Evolutionary conservation across 495 filamentous ascomycete species (phyloP), one percentile per base, ranked within the genome.

Genomic region (Trichoderma parareesei): DNA sequence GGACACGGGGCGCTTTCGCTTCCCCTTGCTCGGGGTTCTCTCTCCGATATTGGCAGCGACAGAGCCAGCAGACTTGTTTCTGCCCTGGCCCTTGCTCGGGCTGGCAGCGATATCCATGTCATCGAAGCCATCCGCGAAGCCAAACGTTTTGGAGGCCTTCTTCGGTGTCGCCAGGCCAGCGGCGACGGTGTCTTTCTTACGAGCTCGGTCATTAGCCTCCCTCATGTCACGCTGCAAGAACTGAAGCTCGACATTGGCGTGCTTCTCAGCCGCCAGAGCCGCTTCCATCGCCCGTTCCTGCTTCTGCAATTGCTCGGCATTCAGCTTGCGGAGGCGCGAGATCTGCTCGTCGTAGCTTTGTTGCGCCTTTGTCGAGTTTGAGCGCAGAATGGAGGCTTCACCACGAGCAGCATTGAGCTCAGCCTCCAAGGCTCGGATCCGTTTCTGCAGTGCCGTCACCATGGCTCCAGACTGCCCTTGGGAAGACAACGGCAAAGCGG

Each of bases 381-480:
- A 81, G n/a, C 82, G 76, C 14, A 85, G 70, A 46, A 85, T 80
- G 41, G 79, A 73, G 55, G 80, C 79, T 62, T 85, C 82, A 9
- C 82, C 82, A 48, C 73, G 75, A 62, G 77, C 72, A 1, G 77
- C 71, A 33, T 71, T 80, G 27, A 81, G 73, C 66, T 80, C 74
- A 0, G 75, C 70, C 67, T 78, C 71, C 5, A 81, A 67, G 10
- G 73, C 77, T 2, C 73, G 65, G 37, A 82, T 67, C 14, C 70
- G 68, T 0, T 71, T 69, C 35, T 72, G 69, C 13, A 77, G 69
- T 0, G 71, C 66, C 2, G 69, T 46, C 38, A 75, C 62, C 20
- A 73, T 61, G 1, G 27, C 46, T 13, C 18, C 35, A 64, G 64
- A 27, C 53, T 59, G 48, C 7, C 37, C 61, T 41, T 71, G 67